Percentiles rank a stretch among this genome's conserved stretches.
Conservation (phyloP, 768 basidiomycete genomes). For the Boletus speciosus region DNA sequence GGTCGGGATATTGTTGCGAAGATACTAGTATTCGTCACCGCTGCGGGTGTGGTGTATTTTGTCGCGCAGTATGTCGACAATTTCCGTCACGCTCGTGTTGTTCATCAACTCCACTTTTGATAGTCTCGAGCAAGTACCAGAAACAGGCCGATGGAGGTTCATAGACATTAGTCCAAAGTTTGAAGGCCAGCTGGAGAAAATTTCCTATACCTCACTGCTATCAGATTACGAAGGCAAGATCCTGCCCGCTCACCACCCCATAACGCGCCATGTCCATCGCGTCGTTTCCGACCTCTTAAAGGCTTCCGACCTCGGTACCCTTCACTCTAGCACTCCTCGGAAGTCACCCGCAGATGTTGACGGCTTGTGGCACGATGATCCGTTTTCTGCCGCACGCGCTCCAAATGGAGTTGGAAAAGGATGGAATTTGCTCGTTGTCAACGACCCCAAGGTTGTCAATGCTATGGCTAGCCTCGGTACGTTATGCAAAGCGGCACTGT, state of each 20-base stretch:
- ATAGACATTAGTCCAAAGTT: slow-evolving; percentile 66
- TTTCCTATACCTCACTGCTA: slow-evolving; percentile 41
- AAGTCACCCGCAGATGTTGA: slow-evolving; percentile 7
- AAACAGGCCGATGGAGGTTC: slow-evolving; percentile 86
- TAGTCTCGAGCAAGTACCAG: slow-evolving; percentile 80
- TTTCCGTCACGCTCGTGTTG: not conserved
- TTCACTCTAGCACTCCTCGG: slow-evolving; percentile 28
- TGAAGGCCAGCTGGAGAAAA: slow-evolving; percentile 54
- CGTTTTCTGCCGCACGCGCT: slow-evolving; percentile 8
- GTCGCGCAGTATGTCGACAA: slow-evolving; percentile 27
- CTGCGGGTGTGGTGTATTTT: slow-evolving; percentile 24
- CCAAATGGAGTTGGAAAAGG: slow-evolving; percentile 28
- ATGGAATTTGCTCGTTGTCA: slow-evolving; percentile 77
- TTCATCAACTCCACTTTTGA: not conserved
- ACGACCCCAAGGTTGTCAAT: slow-evolving; percentile 68
- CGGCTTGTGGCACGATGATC: slow-evolving; percentile 24
- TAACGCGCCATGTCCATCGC: slow-evolving; percentile 63
- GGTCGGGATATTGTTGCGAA: slow-evolving; percentile 8
- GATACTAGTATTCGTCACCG: slow-evolving; percentile 18
- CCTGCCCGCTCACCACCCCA: slow-evolving; percentile 64
- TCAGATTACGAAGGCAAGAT: slow-evolving; percentile 50
- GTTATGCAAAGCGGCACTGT: not conserved
- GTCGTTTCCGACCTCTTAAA: slow-evolving; percentile 68
- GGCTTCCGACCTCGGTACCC: slow-evolving; percentile 66
- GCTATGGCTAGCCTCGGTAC: slow-evolving; percentile 73